These are phyloP conservation scores for Hypoxylon sp. DNA, from an alignment of 2,329 filamentous ascomycete species.

Conservation along the genomic window DNA sequence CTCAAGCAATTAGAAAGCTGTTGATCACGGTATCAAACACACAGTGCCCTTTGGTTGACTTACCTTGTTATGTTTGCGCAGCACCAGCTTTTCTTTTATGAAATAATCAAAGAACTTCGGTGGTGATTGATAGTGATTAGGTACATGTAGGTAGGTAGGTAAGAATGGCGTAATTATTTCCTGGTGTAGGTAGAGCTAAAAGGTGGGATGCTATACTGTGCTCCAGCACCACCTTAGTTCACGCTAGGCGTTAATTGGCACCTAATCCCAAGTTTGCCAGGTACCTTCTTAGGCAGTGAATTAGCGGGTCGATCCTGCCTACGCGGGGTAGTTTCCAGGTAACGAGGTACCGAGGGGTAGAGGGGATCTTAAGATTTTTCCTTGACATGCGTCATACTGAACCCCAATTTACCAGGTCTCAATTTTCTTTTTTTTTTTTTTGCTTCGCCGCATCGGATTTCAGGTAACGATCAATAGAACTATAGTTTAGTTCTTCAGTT, in stretches of 20 bases:
- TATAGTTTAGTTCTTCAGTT: neutral
- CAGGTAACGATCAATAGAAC: neutral
- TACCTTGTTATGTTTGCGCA: neutral
- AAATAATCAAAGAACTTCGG: neutral
- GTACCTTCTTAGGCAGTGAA: neutral
- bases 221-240: neutral
- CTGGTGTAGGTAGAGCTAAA: constrained; percentile 1
- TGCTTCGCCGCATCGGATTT: neutral
- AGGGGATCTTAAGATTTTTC: constrained; percentile 5
- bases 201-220: constrained; percentile 6
- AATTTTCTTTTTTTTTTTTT: constrained; percentile 10
- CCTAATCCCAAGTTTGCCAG: neutral
- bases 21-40: neutral
- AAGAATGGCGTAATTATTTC: constrained; percentile 8
- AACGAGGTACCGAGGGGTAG: constrained; percentile 15
- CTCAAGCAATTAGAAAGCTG: neutral
- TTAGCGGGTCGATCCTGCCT: neutral
- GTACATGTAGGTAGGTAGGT: constrained; percentile 11
- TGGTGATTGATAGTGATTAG: neutral
- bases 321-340: constrained; percentile 10
- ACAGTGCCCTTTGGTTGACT: neutral
- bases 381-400: constrained; percentile 46
- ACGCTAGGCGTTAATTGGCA: neutral
- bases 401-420: neutral
- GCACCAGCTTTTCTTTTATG: neutral